These are phyloP conservation scores for Blastobotrys raffinosifermentans DNA, from an alignment of 1,139 yeast genomes.

Conservation along the genomic window DNA sequence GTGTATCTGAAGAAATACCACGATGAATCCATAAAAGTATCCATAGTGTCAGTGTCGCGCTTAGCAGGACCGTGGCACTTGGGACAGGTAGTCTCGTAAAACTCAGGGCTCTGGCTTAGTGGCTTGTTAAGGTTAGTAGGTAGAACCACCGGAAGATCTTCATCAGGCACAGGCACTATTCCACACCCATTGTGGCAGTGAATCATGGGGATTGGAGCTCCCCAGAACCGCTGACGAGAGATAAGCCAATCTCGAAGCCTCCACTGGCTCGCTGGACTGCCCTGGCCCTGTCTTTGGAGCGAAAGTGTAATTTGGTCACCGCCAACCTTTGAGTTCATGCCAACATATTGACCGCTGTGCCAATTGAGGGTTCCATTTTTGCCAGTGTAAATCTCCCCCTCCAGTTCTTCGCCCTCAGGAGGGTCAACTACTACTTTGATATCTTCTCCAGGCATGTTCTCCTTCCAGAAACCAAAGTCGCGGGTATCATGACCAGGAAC, in stretches of 20 bases:
- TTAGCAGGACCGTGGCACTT: constrained; percentile 68
- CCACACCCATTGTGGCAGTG: constrained; percentile 88
- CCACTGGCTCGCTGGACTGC: constrained; percentile 42
- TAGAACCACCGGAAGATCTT: constrained; percentile 71
- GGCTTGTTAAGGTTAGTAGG: constrained; percentile 76
- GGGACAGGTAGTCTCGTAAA: constrained; percentile 73
- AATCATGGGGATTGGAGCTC: constrained; percentile 93
- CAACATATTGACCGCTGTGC: constrained; percentile 46
- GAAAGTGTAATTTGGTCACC: constrained; percentile 41
- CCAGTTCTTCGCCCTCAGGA: constrained; percentile 15
- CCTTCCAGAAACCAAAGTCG: constrained; percentile 73
- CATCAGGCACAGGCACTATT: constrained; percentile 81
- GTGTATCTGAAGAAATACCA: constrained; percentile 89
- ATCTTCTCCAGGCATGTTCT: constrained; percentile 48
- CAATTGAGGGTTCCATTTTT: constrained; percentile 52
- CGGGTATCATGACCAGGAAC: constrained; percentile 91
- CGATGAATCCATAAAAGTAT: constrained; percentile 94
- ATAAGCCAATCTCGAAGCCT: constrained; percentile 88
- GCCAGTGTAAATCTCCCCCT: constrained; percentile 41
- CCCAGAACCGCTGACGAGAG: constrained; percentile 95
- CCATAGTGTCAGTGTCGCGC: constrained; percentile 97
- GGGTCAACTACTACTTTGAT: constrained; percentile 44
- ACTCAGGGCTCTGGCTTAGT: constrained; percentile 59
- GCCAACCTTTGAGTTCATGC: constrained; percentile 49
- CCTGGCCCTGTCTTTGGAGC: constrained; percentile 32